Conservation (phyloP, 768 basidiomycete genomes). For the Mycena indigotica region DNA sequence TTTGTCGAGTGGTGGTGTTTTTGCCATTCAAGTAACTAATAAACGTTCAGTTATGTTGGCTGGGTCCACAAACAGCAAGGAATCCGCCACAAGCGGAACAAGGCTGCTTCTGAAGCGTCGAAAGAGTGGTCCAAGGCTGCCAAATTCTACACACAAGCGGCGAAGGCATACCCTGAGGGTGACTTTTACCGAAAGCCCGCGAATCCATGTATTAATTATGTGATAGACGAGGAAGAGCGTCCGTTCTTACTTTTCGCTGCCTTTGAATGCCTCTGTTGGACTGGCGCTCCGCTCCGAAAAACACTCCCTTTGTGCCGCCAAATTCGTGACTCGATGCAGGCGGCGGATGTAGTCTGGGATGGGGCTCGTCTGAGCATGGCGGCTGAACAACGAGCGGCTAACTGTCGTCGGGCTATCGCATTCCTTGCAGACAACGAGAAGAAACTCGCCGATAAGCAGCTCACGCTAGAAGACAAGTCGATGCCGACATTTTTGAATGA, state of each 20-base stretch:
- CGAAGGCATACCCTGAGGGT: background rate
- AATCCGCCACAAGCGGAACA: background rate
- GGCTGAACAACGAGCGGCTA: background rate
- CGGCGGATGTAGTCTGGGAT: background rate
- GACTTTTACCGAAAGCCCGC: background rate
- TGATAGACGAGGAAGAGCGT: background rate
- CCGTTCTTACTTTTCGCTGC: background rate
- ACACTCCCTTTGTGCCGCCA: background rate
- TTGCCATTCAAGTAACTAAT: background rate
- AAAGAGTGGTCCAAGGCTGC: background rate
- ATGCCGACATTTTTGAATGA: too few species aligned
- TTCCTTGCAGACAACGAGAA: background rate
- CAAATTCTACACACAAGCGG: background rate
- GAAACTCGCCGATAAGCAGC: background rate
- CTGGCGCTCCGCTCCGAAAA: background rate
- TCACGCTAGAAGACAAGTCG: background rate
- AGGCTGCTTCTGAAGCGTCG: background rate
- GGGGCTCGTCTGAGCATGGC: background rate
- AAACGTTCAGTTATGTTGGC: background rate
- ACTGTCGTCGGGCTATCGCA: background rate
- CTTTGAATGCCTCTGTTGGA: background rate
- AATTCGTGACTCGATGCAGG: background rate
- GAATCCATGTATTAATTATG: background rate
- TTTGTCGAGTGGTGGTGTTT: background rate
- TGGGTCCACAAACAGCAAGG: background rate